Base-by-base conservation (phyloP, 176 grass and related monocot genomes). In the Aegilops sharonensis region DNA sequence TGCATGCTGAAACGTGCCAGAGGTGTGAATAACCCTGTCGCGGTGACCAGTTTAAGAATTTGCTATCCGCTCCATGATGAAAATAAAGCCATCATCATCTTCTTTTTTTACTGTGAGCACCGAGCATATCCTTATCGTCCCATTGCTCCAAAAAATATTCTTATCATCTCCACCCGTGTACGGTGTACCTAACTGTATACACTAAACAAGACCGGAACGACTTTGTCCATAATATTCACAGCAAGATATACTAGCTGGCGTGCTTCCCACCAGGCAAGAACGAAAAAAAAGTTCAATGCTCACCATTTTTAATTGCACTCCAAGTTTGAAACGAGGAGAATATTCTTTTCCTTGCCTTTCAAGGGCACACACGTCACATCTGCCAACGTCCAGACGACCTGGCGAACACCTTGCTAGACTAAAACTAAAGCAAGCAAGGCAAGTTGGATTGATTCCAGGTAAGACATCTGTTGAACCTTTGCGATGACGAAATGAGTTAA, bases 361-460 rank as follows among this genome's bases (percentile, higher is more conserved):
- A 64, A 52, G 68, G 66, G 45, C 18, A 27, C 79, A 62, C 25
- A 20, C 60, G 27, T 18, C 35, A 9, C 57, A 18, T 86, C 30
- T 9, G 68, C 5, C 45, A 56, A n/a, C n/a, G 11, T 57, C 45
- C 23, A 77, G 73, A 64, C 11, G 3, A 59, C 23, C 11, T 9
- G 24, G 21, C 4, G 13, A 81, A 47, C 45, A 57, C 31, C 2
- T 67, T 45, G 64, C 43, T 84, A 5, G 66, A 80, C 57, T 29
- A 36, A 20, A 48, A 14, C 1, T 11, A n/a, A 85, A 61, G 77
- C 35, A 35, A 1, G 4, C 68, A 85, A 48, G 11, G 45, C 68
- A 85, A 68, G 11, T 68, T 89, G 82, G 77, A 81, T 68, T 17
- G 60, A 10, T 42, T 43, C 32, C 64, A 78, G 78, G 48, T 4